Evolutionary conservation across 2,329 filamentous ascomycete species (phyloP).

Genomic region (Penicillium sp.): DNA sequence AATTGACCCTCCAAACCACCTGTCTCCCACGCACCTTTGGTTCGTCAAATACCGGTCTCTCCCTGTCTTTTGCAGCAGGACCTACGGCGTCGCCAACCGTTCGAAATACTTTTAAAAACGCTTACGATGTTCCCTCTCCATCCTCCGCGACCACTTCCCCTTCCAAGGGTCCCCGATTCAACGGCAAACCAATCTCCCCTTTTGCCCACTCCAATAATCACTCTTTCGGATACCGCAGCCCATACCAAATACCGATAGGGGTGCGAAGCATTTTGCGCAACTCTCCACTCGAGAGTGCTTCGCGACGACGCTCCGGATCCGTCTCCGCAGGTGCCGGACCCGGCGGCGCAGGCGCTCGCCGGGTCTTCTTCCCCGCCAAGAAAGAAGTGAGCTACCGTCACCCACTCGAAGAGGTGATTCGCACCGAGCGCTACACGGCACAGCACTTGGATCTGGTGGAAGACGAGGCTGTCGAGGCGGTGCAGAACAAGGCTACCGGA

Average conservation of each 20-base stretch:
- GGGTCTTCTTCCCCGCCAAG: constrained; percentile 48
- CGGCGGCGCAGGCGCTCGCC: constrained; percentile 29
- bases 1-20: constrained; percentile 56
- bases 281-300: constrained; percentile 37
- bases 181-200: constrained; percentile 28
- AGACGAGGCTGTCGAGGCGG: constrained; percentile 12
- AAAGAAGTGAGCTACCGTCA: constrained; percentile 54
- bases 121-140: constrained; percentile 46
- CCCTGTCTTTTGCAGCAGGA: constrained; percentile 48
- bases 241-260: constrained; percentile 42
- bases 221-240: constrained; percentile 18
- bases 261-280: constrained; percentile 46
- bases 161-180: constrained; percentile 25
- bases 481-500: constrained; percentile 9
- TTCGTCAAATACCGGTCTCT: constrained; percentile 49
- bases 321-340: constrained; percentile 29
- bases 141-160: constrained; percentile 37
- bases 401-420: constrained; percentile 55
- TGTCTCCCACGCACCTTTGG: constrained; percentile 48
- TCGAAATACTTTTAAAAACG: constrained; percentile 58
- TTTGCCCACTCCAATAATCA: constrained; percentile 18
- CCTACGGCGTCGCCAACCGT: constrained; percentile 52
- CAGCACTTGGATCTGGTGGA: constrained; percentile 51
- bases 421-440: constrained; percentile 50
- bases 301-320: constrained; percentile 38